A percentile compares a stretch with the other conserved stretches of the same genome.
Evolutionary conservation across 768 basidiomycete genomes (phyloP).

Genomic region (Boletus pseudo-olivaceus): DNA sequence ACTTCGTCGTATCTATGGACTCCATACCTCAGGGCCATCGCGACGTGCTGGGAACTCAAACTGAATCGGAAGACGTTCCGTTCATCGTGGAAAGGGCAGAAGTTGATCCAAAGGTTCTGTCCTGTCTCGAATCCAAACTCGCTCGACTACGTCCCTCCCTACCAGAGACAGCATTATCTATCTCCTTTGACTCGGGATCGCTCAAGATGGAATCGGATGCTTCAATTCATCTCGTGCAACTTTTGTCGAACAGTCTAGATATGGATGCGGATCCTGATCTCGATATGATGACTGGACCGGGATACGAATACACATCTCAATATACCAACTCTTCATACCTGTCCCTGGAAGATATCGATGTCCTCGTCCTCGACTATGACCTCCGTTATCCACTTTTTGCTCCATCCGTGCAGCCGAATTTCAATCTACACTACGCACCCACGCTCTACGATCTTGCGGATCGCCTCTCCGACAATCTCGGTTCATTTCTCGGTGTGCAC

Average conservation of each 20-base stretch:
- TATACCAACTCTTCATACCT: slow-evolving; percentile 16
- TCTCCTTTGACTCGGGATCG: slow-evolving; percentile 7
- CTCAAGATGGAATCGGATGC: slow-evolving; percentile 5
- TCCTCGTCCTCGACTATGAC: slow-evolving; percentile 54
- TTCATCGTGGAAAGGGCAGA: slow-evolving; percentile 1
- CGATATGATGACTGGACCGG: slow-evolving; percentile 11
- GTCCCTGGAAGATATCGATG: slow-evolving; percentile 31
- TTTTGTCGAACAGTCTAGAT: slow-evolving; percentile 15
- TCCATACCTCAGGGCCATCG: slow-evolving; percentile 14
- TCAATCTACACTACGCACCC: slow-evolving; percentile 42
- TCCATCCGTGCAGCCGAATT: background rate
- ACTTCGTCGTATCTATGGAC: slow-evolving; percentile 38
- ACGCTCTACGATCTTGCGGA: slow-evolving; percentile 40
- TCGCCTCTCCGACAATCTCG: slow-evolving; percentile 31
- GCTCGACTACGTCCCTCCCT: slow-evolving; percentile 9
- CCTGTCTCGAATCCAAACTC: slow-evolving; percentile 21
- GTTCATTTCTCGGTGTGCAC: slow-evolving; percentile 48
- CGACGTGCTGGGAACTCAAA: background rate
- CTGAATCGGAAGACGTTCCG: background rate
- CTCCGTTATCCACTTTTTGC: slow-evolving; percentile 45
- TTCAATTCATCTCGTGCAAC: slow-evolving; percentile 10
- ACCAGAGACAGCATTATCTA: slow-evolving; percentile 2
- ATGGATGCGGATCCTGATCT: background rate
- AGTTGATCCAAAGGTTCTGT: slow-evolving; percentile 13
- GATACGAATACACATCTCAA: slow-evolving; percentile 10